These are phyloP conservation scores for Plasmodium malariae DNA, from an alignment of 169 alveolate genomes.

Conservation along the genomic window DNA sequence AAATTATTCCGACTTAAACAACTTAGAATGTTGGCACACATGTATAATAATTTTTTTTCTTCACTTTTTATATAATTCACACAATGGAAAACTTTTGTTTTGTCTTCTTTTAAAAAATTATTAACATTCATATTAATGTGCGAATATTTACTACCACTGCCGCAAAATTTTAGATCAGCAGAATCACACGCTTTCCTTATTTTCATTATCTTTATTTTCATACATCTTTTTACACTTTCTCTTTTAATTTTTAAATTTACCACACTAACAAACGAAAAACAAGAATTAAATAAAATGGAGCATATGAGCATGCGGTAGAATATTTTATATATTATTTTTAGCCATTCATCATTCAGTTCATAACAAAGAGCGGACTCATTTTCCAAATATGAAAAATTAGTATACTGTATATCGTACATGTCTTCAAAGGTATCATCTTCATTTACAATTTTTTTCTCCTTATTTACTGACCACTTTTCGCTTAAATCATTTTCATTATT, in stretches of 20 bases:
- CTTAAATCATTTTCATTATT: background rate
- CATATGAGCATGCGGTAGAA: constrained; percentile 60
- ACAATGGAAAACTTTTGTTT: constrained; percentile 16
- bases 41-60: constrained; percentile 50
- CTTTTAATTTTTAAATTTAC: background rate
- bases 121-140: background rate
- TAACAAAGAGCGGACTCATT: background rate
- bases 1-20: constrained; percentile 45
- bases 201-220: background rate
- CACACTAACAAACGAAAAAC: constrained; percentile 20
- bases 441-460: background rate
- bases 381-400: background rate
- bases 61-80: constrained; percentile 23
- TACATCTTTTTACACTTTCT: background rate
- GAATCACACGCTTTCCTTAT: background rate
- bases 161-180: background rate
- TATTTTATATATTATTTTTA: constrained; percentile 49
- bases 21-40: constrained; percentile 49
- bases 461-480: background rate
- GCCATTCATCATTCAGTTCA: constrained; percentile 54
- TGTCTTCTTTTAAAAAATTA: constrained; percentile 21
- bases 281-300: constrained; percentile 35
- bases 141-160: background rate
- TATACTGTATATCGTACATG: constrained; percentile 31
- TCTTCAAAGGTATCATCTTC: constrained; percentile 43